Conservation (phyloP, 306 rosid species). For the Cucurbita argyrosperma region DNA sequence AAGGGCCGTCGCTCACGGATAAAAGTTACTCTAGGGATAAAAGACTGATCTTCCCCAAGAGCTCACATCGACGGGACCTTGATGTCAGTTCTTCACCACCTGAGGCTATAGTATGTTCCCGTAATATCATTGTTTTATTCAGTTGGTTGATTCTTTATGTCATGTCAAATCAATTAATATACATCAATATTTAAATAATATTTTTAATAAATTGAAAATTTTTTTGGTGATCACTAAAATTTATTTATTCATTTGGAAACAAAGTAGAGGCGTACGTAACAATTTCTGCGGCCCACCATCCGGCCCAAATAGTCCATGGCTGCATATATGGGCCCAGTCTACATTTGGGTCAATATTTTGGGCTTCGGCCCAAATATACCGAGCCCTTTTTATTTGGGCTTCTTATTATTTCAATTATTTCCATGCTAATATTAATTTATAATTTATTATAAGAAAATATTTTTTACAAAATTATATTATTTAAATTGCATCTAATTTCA, state of each 20-base stretch:
- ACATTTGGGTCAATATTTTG: neutral
- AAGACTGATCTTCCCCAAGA: too few species aligned
- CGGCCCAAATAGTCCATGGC: neutral
- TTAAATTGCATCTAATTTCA: too few species aligned
- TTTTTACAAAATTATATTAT: too few species aligned
- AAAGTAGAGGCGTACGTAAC: neutral
- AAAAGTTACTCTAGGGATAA: too few species aligned
- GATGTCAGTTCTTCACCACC: too few species aligned
- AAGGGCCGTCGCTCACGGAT: too few species aligned
- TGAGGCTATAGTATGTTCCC: too few species aligned
- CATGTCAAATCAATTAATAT: neutral
- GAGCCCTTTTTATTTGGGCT: neutral
- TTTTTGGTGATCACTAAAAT: neutral
- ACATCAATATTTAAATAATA: neutral
- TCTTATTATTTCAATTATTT: neutral
- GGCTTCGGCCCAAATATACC: neutral
- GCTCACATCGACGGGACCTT: too few species aligned
- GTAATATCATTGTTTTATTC: neutral
- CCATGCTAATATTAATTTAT: too few species aligned
- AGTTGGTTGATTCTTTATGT: neutral
- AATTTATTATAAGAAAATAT: too few species aligned
- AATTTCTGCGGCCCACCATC: neutral
- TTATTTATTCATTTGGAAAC: neutral
- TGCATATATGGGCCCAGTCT: neutral
- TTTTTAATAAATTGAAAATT: neutral